phyloP scores from a whole-genome alignment of 495 filamentous ascomycete species.

The Lepraria neglecta region DNA sequence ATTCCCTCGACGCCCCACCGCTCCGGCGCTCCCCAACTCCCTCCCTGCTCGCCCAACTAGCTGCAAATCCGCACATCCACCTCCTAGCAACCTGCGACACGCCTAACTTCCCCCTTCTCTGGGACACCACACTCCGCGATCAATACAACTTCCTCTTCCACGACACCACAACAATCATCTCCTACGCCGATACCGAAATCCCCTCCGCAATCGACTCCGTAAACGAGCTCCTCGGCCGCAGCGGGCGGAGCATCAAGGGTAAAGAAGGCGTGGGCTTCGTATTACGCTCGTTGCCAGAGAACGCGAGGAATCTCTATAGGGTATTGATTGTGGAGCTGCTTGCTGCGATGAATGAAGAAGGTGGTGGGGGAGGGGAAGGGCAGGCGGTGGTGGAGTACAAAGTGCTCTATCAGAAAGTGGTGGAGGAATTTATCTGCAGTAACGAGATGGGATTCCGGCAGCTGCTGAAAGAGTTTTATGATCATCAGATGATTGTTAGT shows the following conservation, averaged over 20 bases:
- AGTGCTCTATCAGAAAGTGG: slow-evolving; percentile 85
- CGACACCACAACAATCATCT: slow-evolving; percentile 83
- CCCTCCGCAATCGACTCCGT: slow-evolving; percentile 77
- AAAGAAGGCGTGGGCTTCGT: slow-evolving; percentile 92
- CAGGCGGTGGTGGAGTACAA: slow-evolving; percentile 64
- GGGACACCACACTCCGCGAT: slow-evolving; percentile 74
- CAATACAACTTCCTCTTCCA: slow-evolving; percentile 85
- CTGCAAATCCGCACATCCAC: slow-evolving; percentile 64
- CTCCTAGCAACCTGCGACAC: slow-evolving; percentile 80
- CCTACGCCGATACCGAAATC: slow-evolving; percentile 59
- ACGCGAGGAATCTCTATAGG: slow-evolving; percentile 78
- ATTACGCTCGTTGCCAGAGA: slow-evolving; percentile 80
- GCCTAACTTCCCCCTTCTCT: slow-evolving; percentile 78
- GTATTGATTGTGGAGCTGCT: slow-evolving; percentile 79
- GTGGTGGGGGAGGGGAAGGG: slow-evolving; percentile 27
- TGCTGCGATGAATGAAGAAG: slow-evolving; percentile 53
- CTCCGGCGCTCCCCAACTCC: slow-evolving; percentile 68
- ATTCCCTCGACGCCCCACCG: slow-evolving; percentile 74
- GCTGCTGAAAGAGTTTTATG: slow-evolving; percentile 92
- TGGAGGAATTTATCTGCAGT: slow-evolving; percentile 93
- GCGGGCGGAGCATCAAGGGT: slow-evolving; percentile 73
- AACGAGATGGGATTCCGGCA: slow-evolving; percentile 94
- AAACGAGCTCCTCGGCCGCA: slow-evolving; percentile 75
- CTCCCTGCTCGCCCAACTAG: slow-evolving; percentile 66
- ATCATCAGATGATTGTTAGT: slow-evolving; percentile 91